These are phyloP conservation scores for Cryptosporidium meleagridis DNA, from an alignment of 169 alveolate genomes.

Conservation along the genomic window DNA sequence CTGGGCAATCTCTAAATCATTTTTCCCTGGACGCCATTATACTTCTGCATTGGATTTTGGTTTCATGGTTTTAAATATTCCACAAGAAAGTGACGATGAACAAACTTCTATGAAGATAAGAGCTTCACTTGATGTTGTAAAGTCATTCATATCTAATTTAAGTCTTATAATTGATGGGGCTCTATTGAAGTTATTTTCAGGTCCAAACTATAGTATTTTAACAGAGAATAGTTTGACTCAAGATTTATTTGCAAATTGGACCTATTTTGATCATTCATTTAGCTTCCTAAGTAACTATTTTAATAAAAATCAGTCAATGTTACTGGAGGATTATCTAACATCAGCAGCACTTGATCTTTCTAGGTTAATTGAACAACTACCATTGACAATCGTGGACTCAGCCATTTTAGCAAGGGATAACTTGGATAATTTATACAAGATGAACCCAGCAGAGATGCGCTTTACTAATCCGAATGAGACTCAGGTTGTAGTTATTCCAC, in stretches of 20 bases:
- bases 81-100: conserved; percentile 30
- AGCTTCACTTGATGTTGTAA: conserved; percentile 25
- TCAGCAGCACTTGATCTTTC: conserved; percentile 24
- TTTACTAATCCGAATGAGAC: conserved; percentile 31
- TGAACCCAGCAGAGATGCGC: background rate
- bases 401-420: conserved; percentile 4
- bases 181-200: background rate
- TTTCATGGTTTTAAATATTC: conserved; percentile 41
- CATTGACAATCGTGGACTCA: conserved; percentile 48
- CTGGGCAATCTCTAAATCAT: conserved; percentile 45
- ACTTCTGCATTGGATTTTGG: conserved; percentile 55
- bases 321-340: conserved; percentile 11
- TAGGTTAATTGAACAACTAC: conserved; percentile 23
- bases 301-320: conserved; percentile 17
- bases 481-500: conserved; percentile 37
- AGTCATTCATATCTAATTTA: background rate
- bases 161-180: background rate
- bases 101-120: background rate
- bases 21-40: conserved; percentile 8
- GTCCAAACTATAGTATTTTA: conserved; percentile 7
- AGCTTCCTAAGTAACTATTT: conserved; percentile 11
- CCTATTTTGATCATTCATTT: conserved; percentile 1
- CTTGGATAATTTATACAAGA: background rate
- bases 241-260: background rate
- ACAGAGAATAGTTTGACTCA: conserved; percentile 25